These are phyloP conservation scores for Casuarina glauca DNA, from an alignment of 306 rosid genomes.

Conservation along the genomic window DNA sequence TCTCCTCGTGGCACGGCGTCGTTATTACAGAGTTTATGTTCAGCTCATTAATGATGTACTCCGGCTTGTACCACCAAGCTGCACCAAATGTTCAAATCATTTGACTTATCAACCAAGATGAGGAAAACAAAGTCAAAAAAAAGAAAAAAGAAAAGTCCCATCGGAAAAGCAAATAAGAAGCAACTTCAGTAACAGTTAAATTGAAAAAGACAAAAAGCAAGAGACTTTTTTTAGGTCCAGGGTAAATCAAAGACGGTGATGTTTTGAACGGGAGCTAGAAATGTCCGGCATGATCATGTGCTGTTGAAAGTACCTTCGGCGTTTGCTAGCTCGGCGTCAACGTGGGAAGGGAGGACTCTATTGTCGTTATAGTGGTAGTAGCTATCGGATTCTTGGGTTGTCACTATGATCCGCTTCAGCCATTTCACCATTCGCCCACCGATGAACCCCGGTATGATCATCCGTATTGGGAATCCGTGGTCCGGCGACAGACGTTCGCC, in stretches of 20 bases:
- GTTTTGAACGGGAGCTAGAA: not conserved
- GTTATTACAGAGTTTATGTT: slow-evolving; percentile 88
- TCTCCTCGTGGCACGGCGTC: slow-evolving; percentile 80
- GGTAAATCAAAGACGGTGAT: not conserved
- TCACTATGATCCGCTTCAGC: slow-evolving; percentile 73
- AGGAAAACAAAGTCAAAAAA: too few species aligned
- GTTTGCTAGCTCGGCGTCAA: slow-evolving; percentile 76
- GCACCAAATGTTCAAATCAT: slow-evolving; percentile 6
- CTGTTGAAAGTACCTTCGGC: slow-evolving; percentile 49
- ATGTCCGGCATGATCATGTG: not conserved
- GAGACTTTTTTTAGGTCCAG: too few species aligned
- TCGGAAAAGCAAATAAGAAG: not conserved
- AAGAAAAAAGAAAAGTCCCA: not conserved
- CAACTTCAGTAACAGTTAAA: too few species aligned
- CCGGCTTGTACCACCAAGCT: slow-evolving; percentile 98
- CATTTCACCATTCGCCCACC: slow-evolving; percentile 90
- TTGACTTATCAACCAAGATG: too few species aligned
- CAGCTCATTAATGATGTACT: slow-evolving; percentile 72
- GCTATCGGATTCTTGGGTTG: slow-evolving; percentile 51
- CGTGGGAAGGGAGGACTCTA: slow-evolving; percentile 75
- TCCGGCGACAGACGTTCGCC: slow-evolving; percentile 61
- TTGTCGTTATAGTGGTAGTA: slow-evolving; percentile 73
- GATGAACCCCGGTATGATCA: slow-evolving; percentile 71
- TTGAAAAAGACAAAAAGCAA: too few species aligned
- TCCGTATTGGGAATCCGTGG: slow-evolving; percentile 79